Evolutionary conservation across 345 rosid genomes (phyloP).

Genomic region (Salix arbutifolia): DNA sequence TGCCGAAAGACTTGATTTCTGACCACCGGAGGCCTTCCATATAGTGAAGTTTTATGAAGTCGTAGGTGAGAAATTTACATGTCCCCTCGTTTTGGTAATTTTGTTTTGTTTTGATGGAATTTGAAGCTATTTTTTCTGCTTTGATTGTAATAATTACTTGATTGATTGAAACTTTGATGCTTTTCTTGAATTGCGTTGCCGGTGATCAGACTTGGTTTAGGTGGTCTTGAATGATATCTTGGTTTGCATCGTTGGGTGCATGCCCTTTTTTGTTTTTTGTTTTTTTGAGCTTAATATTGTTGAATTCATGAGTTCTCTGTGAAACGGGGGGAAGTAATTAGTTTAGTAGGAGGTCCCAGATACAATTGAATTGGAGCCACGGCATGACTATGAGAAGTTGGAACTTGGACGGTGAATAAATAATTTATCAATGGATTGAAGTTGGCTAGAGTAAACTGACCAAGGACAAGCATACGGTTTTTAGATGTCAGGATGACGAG

Average conservation of each 20-base stretch:
- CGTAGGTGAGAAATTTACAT: slow-evolving; percentile 7
- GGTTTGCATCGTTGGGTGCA: background rate
- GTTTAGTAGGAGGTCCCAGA: slow-evolving; percentile 6
- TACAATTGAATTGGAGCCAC: slow-evolving; percentile 1
- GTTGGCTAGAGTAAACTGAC: background rate
- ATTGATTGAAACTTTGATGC: background rate
- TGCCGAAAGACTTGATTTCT: slow-evolving; percentile 4
- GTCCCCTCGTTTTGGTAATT: slow-evolving; percentile 8
- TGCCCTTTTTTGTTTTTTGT: background rate
- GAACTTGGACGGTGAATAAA: background rate
- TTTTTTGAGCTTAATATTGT: background rate
- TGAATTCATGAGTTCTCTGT: background rate
- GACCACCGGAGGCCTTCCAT: background rate
- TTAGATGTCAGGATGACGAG: background rate
- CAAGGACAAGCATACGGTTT: background rate
- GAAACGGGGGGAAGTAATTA: background rate
- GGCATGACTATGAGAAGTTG: background rate
- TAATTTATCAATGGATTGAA: too few species aligned
- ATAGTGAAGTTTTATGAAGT: background rate
- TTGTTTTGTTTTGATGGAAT: slow-evolving; percentile 10
- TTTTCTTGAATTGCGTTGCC: background rate
- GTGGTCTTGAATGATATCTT: slow-evolving; percentile 14
- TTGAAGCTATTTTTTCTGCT: background rate
- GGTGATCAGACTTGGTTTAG: background rate
- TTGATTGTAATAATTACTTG: background rate